These are phyloP conservation scores for Glycine tomentella DNA, from an alignment of 306 rosid species.

Conservation along the genomic window DNA sequence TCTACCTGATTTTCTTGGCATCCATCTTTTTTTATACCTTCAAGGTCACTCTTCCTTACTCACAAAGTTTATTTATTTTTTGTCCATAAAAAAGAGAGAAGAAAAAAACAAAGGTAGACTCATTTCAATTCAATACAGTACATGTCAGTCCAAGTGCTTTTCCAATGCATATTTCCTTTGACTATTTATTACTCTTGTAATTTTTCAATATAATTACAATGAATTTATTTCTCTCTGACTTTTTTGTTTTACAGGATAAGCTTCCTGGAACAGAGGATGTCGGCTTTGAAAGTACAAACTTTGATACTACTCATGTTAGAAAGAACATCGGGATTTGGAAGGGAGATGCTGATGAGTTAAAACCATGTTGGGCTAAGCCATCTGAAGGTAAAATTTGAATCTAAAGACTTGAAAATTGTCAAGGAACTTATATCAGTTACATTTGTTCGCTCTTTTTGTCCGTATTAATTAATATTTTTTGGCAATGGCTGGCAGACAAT, in stretches of 20 bases:
- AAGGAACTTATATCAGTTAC: constrained; percentile 9
- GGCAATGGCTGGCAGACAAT: constrained; percentile 61
- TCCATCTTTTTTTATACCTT: neutral
- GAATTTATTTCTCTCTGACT: constrained; percentile 28
- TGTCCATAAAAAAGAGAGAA: neutral
- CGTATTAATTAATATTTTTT: constrained; percentile 31
- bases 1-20: neutral
- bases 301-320: constrained; percentile 53
- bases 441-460: neutral
- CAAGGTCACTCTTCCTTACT: neutral
- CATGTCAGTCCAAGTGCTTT: constrained; percentile 2
- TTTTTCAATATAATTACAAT: neutral
- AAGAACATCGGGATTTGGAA: constrained; percentile 70
- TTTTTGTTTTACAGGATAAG: constrained; percentile 59
- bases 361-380: constrained; percentile 86
- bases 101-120: neutral
- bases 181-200: neutral
- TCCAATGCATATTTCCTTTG: constrained; percentile 33
- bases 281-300: constrained; percentile 57
- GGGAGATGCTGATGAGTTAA: constrained; percentile 70
- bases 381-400: constrained; percentile 59
- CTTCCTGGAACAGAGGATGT: constrained; percentile 73
- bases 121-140: neutral
- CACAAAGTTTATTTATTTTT: neutral
- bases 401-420: constrained; percentile 20